phyloP scores from a whole-genome alignment of 2,329 filamentous ascomycete genomes.

The Sarocladiaceae sp. region DNA sequence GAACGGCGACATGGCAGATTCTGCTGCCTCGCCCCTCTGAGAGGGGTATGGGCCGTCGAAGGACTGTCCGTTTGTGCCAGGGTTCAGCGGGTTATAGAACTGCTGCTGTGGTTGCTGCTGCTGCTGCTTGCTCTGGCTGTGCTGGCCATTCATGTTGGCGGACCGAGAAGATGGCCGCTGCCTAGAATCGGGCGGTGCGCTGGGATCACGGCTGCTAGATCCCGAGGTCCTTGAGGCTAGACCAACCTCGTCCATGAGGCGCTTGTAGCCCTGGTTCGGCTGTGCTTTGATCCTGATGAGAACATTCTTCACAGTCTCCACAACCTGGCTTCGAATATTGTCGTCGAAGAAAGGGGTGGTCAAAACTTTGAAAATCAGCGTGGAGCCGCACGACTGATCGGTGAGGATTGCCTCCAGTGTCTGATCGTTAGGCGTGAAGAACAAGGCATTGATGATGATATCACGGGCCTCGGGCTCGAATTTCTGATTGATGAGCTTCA shows the following conservation, averaged over 20 bases:
- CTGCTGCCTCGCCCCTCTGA: conserved; percentile 46
- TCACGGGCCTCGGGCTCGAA: conserved; percentile 90
- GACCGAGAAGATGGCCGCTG: conserved; percentile 53
- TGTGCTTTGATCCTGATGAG: conserved; percentile 86
- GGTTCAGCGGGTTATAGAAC: conserved; percentile 47
- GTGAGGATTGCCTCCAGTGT: conserved; percentile 83
- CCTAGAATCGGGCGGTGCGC: conserved; percentile 40
- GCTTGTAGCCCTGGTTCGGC: conserved; percentile 93
- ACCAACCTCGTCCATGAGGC: conserved; percentile 96
- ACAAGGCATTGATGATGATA: conserved; percentile 80
- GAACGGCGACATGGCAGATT: conserved; percentile 41
- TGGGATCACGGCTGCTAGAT: conserved; percentile 32
- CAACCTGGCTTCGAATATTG: conserved; percentile 75
- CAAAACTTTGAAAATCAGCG: conserved; percentile 95
- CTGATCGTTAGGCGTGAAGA: conserved; percentile 84
- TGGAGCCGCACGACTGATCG: conserved; percentile 88
- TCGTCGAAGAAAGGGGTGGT: conserved; percentile 98
- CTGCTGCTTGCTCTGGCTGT: conserved; percentile 33
- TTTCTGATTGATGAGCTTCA: conserved; percentile 98
- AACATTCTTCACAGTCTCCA: conserved; percentile 87
- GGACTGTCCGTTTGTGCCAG: conserved; percentile 29
- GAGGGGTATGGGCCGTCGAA: conserved; percentile 48
- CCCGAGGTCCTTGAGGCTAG: conserved; percentile 60
- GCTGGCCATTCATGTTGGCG: conserved; percentile 37
- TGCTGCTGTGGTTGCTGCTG: conserved; percentile 26